Evolutionary conservation across 495 filamentous ascomycete species (phyloP).

Genomic region (Cairneyella variabilis): DNA sequence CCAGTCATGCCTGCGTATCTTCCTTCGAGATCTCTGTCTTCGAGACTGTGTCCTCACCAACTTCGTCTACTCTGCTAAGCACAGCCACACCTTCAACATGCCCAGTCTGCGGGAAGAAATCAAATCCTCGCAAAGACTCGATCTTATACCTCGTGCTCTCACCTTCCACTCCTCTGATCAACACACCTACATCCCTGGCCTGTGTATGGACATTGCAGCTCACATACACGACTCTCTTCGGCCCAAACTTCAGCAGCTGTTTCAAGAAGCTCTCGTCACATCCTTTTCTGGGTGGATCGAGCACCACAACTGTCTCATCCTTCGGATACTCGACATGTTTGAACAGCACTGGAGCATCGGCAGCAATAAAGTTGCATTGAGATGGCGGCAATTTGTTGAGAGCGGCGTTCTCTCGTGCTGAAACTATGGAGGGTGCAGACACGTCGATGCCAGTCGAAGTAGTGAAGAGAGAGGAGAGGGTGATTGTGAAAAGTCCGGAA

Average conservation of each 20-base stretch:
- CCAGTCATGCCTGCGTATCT: too few species aligned
- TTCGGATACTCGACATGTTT: conserved; percentile 62
- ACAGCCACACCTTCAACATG: conserved; percentile 96
- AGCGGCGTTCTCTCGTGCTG: conserved; percentile 70
- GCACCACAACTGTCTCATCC: conserved; percentile 80
- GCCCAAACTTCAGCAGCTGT: conserved; percentile 73
- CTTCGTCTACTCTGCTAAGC: too few species aligned
- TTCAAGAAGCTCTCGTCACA: conserved; percentile 80
- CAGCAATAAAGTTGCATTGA: conserved; percentile 72
- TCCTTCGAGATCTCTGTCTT: too few species aligned
- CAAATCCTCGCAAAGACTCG: conserved; percentile 89
- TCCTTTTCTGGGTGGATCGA: conserved; percentile 93
- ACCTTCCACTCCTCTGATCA: conserved; percentile 49
- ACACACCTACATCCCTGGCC: conserved; percentile 81
- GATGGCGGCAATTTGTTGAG: conserved; percentile 62
- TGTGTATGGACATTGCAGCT: conserved; percentile 98
- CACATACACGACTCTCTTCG: conserved; percentile 82
- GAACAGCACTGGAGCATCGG: conserved; percentile 82
- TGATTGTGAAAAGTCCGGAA: conserved; percentile 94
- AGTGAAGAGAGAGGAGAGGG: conserved; percentile 76
- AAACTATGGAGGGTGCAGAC: conserved; percentile 65
- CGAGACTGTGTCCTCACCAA: too few species aligned
- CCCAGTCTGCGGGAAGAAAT: conserved; percentile 97
- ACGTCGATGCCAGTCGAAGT: conserved; percentile 51
- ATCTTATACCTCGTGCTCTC: conserved; percentile 67